Evolutionary conservation across 805 yeast genomes (phyloP), one percentile per base, ranked within the genome.

Genomic region (Sugiyamaella chiloensis): DNA sequence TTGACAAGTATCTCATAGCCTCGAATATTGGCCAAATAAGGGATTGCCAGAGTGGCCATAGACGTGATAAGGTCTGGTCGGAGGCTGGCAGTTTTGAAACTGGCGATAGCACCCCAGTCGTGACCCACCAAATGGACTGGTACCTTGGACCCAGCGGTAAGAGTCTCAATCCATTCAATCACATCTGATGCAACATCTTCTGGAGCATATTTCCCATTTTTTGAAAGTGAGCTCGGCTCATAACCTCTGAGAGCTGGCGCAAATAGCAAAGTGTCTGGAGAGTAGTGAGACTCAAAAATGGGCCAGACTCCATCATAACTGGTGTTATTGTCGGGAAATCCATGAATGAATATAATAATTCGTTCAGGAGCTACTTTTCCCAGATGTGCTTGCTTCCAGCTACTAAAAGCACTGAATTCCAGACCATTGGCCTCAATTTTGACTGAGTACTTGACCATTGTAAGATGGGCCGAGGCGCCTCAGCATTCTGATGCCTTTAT

Each of bases 21-120:
- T 24, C 26, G 36, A n/a, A 46, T 27, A 19, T 52, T 43, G 12
- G 46, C 52, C 19, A 52, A 23, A 44, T 57, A 56, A 5, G 63
- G 63, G 24, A 60, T 57, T 5, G 62, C 60, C 40, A 60, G 48
- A 3, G 60, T 43, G 2, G 48, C 47, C 23, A 53, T 42, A 2
- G 55, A 48, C 2, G 54, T 37, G 24, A 60, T 34, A 20, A 49
- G 42, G 5, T 56, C 55, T 1, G 62, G 61, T 37, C 44, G 44
- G n/a, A 42, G 16, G 27, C 32, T 30, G 7, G 56, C 58, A 11
- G 51, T 47, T n/a, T 50, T 42, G 48, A 51, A 60, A 2, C 56
- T 37, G n/a, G 46, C 53, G 7, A 56, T 24, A 0, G 63, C 60
- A 14, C 63, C 63, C 63, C 63, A 60, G 41, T 60, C 63, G 40